Conservation (phyloP, 2,329 filamentous ascomycete genomes). For the Colletotrichum coccodes region DNA sequence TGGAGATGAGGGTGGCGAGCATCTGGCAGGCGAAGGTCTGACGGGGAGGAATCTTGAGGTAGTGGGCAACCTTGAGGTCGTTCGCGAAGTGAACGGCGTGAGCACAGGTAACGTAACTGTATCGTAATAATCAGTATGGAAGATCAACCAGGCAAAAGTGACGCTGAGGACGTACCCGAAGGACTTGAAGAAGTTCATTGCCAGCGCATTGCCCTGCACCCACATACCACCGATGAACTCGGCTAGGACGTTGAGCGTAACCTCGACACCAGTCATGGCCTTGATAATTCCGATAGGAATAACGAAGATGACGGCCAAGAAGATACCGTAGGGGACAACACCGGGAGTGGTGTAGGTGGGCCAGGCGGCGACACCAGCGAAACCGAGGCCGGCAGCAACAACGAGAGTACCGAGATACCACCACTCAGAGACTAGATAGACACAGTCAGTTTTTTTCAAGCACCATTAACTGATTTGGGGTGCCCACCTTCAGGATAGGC, state of each 20-base stretch:
- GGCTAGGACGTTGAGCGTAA: slow-evolving; percentile 57
- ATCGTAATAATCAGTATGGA: neutral
- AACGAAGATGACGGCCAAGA: slow-evolving; percentile 54
- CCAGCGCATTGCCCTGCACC: slow-evolving; percentile 54
- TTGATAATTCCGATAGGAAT: slow-evolving; percentile 56
- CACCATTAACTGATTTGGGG: fast-evolving
- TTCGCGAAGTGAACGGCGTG: slow-evolving; percentile 62
- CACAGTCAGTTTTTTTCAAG: neutral
- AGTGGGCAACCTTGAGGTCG: slow-evolving; percentile 61
- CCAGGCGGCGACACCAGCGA: slow-evolving; percentile 51
- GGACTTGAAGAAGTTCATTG: slow-evolving; percentile 59
- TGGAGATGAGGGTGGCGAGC: slow-evolving; percentile 64
- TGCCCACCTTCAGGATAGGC: slow-evolving; percentile 40
- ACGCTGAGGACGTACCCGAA: slow-evolving; percentile 29
- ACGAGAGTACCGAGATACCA: slow-evolving; percentile 50
- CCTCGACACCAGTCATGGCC: slow-evolving; percentile 53
- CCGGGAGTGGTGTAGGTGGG: slow-evolving; percentile 52
- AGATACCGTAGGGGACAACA: slow-evolving; percentile 53
- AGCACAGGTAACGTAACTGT: slow-evolving; percentile 55
- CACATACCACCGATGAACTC: slow-evolving; percentile 58
- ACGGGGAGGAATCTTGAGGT: slow-evolving; percentile 70
- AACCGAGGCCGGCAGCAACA: slow-evolving; percentile 46
- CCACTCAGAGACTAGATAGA: slow-evolving; percentile 49
- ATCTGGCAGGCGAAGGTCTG: slow-evolving; percentile 70
- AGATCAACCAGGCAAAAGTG: slow-evolving; percentile 11